phyloP scores from a whole-genome alignment of 805 yeast species.

The Saturnispora sekii region DNA sequence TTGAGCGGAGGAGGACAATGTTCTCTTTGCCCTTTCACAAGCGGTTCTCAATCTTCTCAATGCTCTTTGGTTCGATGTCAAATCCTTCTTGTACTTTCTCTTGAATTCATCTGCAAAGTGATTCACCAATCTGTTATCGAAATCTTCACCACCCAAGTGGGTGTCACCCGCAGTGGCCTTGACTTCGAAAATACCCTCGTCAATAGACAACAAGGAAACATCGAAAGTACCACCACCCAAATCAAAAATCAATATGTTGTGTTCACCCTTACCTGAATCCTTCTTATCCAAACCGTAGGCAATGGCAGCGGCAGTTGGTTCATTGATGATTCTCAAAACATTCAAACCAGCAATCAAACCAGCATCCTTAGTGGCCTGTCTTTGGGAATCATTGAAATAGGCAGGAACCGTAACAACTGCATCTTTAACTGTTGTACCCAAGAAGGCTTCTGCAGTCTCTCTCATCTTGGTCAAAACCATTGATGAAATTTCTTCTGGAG shows the following conservation, averaged over 20 bases:
- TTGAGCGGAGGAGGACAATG: conserved; percentile 92
- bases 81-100: conserved; percentile 95
- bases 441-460: conserved; percentile 80
- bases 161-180: conserved; percentile 91
- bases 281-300: conserved; percentile 87
- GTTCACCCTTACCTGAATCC: conserved; percentile 65
- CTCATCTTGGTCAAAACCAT: conserved; percentile 88
- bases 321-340: conserved; percentile 90
- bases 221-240: conserved; percentile 98
- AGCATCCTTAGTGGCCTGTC: conserved; percentile 98
- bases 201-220: conserved; percentile 84
- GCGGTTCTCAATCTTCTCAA: conserved; percentile 98
- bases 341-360: conserved; percentile 94
- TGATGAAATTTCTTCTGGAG: conserved; percentile 92
- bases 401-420: conserved; percentile 98
- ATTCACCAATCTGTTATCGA: conserved; percentile 92
- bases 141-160: conserved; percentile 98
- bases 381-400: conserved; percentile 93
- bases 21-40: conserved; percentile 98
- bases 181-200: conserved; percentile 94
- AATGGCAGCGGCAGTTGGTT: conserved; percentile 96
- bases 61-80: conserved; percentile 89
- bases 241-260: conserved; percentile 84
- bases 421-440: conserved; percentile 75
- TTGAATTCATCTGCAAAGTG: conserved; percentile 92